Percentiles rank a stretch among this genome's conserved stretches.
These are phyloP conservation scores for Ustilago curta DNA, from an alignment of 1,284 basidiomycete species.

Conservation along the genomic window DNA sequence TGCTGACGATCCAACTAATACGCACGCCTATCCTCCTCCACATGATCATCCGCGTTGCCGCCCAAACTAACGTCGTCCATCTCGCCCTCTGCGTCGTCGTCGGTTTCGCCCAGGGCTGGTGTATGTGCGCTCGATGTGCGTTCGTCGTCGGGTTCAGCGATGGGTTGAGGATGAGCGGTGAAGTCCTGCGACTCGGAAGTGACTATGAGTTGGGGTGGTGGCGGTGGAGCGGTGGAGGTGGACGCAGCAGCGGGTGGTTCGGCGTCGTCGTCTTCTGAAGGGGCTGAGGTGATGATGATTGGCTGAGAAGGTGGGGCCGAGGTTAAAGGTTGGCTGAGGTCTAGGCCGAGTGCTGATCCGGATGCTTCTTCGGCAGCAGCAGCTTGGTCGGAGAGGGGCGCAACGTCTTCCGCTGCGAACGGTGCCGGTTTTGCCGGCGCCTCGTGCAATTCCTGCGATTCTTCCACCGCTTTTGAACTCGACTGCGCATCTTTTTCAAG, in stretches of 20 bases:
- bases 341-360: constrained; percentile 28
- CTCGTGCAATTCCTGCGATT: neutral
- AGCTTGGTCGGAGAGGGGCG: constrained; percentile 4
- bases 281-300: constrained; percentile 43
- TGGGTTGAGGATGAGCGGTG: neutral
- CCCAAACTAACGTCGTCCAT: constrained; percentile 50
- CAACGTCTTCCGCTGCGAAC: constrained; percentile 14
- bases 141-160: neutral
- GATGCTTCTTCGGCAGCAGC: constrained; percentile 17
- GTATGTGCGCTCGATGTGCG: neutral
- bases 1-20: neutral
- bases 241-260: neutral
- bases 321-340: constrained; percentile 9
- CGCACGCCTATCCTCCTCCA: constrained; percentile 15
- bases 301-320: constrained; percentile 12
- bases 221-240: neutral
- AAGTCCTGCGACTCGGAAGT: constrained; percentile 25
- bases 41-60: constrained; percentile 18
- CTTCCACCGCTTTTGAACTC: neutral
- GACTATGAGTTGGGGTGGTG: constrained; percentile 39
- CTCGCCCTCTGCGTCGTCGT: constrained; percentile 43
- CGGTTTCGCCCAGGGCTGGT: neutral
- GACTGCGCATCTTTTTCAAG: constrained; percentile 30
- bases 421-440: constrained; percentile 5
- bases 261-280: constrained; percentile 30